Base-by-base conservation (phyloP, 306 rosid genomes). In the Vachellia collinsii region DNA sequence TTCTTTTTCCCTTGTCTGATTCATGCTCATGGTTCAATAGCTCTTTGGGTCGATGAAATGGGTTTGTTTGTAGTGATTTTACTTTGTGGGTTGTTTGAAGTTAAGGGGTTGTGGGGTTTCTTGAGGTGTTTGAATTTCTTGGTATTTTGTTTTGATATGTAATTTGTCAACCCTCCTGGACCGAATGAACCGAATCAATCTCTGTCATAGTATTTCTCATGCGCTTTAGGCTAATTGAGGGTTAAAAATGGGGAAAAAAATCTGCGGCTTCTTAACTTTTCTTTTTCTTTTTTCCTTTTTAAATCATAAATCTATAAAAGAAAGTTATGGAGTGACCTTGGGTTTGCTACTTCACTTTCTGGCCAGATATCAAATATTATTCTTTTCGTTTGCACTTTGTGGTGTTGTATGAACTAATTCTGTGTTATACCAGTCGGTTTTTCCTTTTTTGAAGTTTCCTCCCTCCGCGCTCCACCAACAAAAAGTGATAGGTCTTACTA, bases 61-160 rank as follows among this genome's bases (percentile, higher is more conserved):
- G 71, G 29, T 67, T 51, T 22, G 22, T 67, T 42, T 34, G 41
- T 38, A 59, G 38, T 73, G 75, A 8, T 68, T 80, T 79, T 29
- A 29, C 34, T 29, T 29, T 29, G 34, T 29, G 2, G 34, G 34
- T 29, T 29, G 34, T 29, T 29, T 29, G 34, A 29, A 29, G 34
- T 29, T 29, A 29, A 29, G 34, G 34, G 34, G 34, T 29, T 29
- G 34, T 29, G 34, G 34, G 34, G 34, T 29, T 29, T 29, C 34
- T 29, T 29, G 43, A 41, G 63, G 73, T 11, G 70, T 46, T 58
- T 72, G 61, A 43, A 36, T 44, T 59, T 77, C 72, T 12, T 46
- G 1, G 69, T 59, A 25, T 36, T 17, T 44, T 68, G 36, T 62
- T 10, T 13, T 79, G 42, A 38, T 38, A 11, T 50, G 0, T 11